phyloP scores from a whole-genome alignment of 257 asterid species.

The Primulina tabacum region DNA sequence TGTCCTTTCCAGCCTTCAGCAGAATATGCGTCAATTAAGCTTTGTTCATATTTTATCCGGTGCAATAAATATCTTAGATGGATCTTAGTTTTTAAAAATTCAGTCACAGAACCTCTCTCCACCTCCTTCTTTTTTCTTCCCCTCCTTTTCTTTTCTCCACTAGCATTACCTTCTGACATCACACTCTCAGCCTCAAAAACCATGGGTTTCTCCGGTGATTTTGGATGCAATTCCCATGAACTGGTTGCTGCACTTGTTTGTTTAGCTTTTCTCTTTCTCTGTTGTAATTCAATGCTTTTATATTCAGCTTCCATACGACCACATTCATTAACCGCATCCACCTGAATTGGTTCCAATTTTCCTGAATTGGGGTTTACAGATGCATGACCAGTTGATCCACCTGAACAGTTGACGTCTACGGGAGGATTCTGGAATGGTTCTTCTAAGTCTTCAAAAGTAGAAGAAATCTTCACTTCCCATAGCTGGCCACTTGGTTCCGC shows the following conservation, averaged over 20 bases:
- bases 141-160: slow-evolving; percentile 47
- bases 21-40: slow-evolving; percentile 87
- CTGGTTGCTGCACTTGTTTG: slow-evolving; percentile 37
- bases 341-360: slow-evolving; percentile 21
- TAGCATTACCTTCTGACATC: slow-evolving; percentile 38
- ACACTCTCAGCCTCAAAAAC: slow-evolving; percentile 40
- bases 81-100: slow-evolving; percentile 59
- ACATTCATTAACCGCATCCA: slow-evolving; percentile 18
- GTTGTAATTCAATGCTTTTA: slow-evolving; percentile 32
- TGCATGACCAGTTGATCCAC: slow-evolving; percentile 24
- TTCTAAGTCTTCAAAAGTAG: slow-evolving; percentile 32
- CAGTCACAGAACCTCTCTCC: slow-evolving; percentile 47
- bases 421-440: slow-evolving; percentile 29
- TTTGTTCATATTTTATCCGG: slow-evolving; percentile 79
- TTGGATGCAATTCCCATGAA: slow-evolving; percentile 59
- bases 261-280: slow-evolving; percentile 40
- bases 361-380: slow-evolving; percentile 31
- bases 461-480: slow-evolving; percentile 29
- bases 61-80: slow-evolving; percentile 77
- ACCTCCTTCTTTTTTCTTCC: slow-evolving; percentile 47
- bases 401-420: slow-evolving; percentile 23
- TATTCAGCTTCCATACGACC: slow-evolving; percentile 32
- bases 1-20: slow-evolving; percentile 99
- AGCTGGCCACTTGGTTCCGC: slow-evolving; percentile 24
- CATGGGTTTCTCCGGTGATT: slow-evolving; percentile 56